phyloP scores from a whole-genome alignment of 176 grass and related monocot species.

The Cocos nucifera region DNA sequence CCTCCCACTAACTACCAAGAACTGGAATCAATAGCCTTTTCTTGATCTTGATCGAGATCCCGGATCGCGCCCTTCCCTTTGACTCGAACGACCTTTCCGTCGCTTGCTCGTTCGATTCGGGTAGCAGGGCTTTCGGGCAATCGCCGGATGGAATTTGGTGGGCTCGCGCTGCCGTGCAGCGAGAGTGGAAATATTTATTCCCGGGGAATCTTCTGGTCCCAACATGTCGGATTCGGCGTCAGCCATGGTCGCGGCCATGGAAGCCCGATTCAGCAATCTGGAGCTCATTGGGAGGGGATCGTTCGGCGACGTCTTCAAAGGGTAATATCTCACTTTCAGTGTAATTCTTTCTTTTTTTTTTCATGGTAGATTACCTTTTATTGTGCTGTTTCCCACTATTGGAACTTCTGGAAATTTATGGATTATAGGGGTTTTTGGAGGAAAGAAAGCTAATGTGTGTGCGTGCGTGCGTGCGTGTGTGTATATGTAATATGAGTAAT shows the following conservation, averaged over 20 bases:
- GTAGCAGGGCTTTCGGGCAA: background rate
- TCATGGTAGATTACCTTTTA: background rate
- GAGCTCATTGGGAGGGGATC: slow-evolving; percentile 81
- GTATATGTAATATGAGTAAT: too few species aligned
- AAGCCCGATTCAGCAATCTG: slow-evolving; percentile 64
- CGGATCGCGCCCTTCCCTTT: background rate
- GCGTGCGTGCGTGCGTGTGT: too few species aligned
- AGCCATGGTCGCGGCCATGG: slow-evolving; percentile 62
- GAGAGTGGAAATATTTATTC: slow-evolving; percentile 5
- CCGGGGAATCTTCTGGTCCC: background rate
- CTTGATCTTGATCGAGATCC: background rate
- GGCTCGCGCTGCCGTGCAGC: slow-evolving; percentile 9
- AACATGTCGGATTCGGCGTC: slow-evolving; percentile 49
- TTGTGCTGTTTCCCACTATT: background rate
- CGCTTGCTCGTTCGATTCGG: background rate
- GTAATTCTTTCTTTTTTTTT: background rate
- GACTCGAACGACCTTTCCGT: background rate
- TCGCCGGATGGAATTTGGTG: background rate
- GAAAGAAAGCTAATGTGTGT: too few species aligned
- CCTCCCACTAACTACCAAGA: background rate
- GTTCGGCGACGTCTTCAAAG: slow-evolving; percentile 93
- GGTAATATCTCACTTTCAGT: slow-evolving; percentile 26
- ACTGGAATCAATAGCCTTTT: too few species aligned
- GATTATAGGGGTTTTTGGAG: too few species aligned
- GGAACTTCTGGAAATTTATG: too few species aligned